Conservation (phyloP, 139 green algal species). For the Volvox africanus region DNA sequence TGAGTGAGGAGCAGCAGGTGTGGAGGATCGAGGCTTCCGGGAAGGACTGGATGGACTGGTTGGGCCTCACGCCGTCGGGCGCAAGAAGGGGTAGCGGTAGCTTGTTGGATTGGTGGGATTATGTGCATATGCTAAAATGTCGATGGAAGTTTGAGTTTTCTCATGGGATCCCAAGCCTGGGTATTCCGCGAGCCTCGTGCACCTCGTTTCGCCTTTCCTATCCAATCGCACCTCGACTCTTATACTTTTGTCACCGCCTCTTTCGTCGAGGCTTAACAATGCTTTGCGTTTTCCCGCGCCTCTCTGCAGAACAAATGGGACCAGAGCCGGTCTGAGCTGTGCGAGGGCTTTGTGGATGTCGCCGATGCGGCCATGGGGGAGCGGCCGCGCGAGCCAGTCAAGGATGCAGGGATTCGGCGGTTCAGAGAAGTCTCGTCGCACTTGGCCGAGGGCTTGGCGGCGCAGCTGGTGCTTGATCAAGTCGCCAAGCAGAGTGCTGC, state of each 20-base stretch:
- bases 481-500: no score
- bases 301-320: not conserved
- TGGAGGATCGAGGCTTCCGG: not conserved
- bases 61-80: no score
- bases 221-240: no score
- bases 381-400: not conserved
- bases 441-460: not conserved
- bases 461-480: not conserved
- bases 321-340: not conserved
- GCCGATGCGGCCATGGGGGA: not conserved
- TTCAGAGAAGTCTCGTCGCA: not conserved
- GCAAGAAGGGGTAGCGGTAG: no score
- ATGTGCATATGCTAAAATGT: no score
- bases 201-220: no score
- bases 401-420: not conserved
- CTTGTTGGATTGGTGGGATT: no score
- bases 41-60: not conserved
- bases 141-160: no score
- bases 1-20: constrained; percentile 15
- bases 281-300: not conserved
- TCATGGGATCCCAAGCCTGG: no score
- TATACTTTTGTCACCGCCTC: no score
- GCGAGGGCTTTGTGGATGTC: not conserved
- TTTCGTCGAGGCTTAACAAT: no score
- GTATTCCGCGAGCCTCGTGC: no score